phyloP scores from a whole-genome alignment of 2,329 filamentous ascomycete genomes.

The Bisporella sp. region DNA sequence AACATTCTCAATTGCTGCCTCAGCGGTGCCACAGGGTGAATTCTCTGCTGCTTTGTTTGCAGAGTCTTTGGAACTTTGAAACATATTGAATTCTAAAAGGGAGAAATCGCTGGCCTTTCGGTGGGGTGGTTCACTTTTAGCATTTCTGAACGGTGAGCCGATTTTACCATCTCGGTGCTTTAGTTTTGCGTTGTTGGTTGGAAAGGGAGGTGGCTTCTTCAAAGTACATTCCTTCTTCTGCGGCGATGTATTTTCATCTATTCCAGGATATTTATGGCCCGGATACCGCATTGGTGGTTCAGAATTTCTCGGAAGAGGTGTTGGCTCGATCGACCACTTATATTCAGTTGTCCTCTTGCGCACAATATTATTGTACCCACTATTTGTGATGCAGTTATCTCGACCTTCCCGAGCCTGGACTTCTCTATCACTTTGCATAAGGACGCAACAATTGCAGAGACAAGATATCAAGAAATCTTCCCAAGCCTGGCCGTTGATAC shows the following conservation, averaged over 20 bases:
- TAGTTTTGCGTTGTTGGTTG: not conserved
- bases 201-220: not conserved
- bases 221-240: no score
- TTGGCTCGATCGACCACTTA: no score
- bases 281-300: no score
- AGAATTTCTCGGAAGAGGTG: no score
- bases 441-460: constrained; percentile 35
- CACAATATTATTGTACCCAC: no score
- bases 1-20: no score
- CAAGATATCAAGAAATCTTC: constrained; percentile 29
- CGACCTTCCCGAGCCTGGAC: constrained; percentile 33
- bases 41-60: no score
- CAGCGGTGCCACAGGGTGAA: no score
- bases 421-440: constrained; percentile 38
- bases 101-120: not conserved
- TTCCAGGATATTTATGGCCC: no score
- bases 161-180: not conserved
- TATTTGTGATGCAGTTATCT: constrained; percentile 7
- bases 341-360: no score
- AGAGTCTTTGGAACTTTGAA: not conserved
- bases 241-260: no score
- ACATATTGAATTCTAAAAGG: not conserved
- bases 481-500: constrained; percentile 30
- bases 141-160: not conserved
- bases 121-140: not conserved